Evolutionary conservation across 345 rosid species (phyloP).

Genomic region (Populus tremula): DNA sequence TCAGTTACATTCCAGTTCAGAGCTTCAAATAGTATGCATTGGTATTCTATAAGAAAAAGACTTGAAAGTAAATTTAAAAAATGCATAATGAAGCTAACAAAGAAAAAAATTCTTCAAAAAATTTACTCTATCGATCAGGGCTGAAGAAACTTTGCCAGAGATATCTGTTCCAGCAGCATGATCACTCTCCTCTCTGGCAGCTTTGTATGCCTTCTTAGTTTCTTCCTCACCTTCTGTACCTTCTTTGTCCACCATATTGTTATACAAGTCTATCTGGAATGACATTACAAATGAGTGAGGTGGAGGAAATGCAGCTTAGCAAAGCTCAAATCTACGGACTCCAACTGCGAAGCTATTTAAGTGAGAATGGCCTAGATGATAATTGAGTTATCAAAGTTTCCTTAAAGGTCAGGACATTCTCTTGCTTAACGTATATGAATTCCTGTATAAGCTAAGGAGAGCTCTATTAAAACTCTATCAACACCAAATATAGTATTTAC

Average conservation of each 20-base stretch:
- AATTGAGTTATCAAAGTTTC: background rate
- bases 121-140: slow-evolving; percentile 68
- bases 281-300: background rate
- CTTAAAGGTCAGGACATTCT: background rate
- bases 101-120: background rate
- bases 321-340: background rate
- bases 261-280: slow-evolving; percentile 73
- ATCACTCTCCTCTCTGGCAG: slow-evolving; percentile 79
- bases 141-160: slow-evolving; percentile 77
- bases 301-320: slow-evolving; percentile 3
- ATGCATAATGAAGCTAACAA: background rate
- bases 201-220: slow-evolving; percentile 79
- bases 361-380: background rate
- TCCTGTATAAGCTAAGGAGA: background rate
- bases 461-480: background rate
- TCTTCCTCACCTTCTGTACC: slow-evolving; percentile 75
- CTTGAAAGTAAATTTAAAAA: too few relatives aligned
- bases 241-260: slow-evolving; percentile 87
- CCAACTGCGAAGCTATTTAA: background rate
- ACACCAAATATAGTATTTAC: background rate
- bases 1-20: background rate
- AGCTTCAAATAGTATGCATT: background rate
- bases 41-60: background rate
- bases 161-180: slow-evolving; percentile 55
- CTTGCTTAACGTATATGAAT: background rate